A percentile compares a stretch with the other conserved stretches of the same genome.
These are phyloP conservation scores for Mycena filopes DNA, from an alignment of 768 basidiomycete species.

Conservation along the genomic window DNA sequence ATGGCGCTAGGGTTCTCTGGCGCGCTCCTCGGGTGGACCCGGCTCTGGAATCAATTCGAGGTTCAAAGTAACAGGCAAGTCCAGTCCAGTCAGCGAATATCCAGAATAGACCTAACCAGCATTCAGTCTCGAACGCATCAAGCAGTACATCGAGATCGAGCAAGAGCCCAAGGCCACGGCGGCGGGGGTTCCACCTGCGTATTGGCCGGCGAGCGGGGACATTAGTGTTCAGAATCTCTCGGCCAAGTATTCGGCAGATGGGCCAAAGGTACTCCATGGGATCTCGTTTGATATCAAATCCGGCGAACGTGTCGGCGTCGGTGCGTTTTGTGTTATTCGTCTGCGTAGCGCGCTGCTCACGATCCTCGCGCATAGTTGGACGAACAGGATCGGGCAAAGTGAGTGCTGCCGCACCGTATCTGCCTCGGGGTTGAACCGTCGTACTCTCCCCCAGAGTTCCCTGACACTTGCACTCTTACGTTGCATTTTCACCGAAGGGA, in stretches of 20 bases:
- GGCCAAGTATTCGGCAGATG: slow-evolving; percentile 49
- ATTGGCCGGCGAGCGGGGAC: slow-evolving; percentile 60
- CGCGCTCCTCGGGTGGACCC: slow-evolving; percentile 50
- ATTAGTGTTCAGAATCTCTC: slow-evolving; percentile 54
- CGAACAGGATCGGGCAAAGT: slow-evolving; percentile 38
- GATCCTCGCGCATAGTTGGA: slow-evolving; percentile 35
- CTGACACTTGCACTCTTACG: slow-evolving; percentile 51
- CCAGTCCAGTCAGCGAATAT: slow-evolving; percentile 19
- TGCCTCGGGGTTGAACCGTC: background rate
- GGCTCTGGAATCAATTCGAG: slow-evolving; percentile 40
- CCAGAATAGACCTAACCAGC: slow-evolving; percentile 48
- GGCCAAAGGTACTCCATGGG: slow-evolving; percentile 15
- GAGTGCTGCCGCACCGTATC: background rate
- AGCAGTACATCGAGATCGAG: slow-evolving; percentile 52
- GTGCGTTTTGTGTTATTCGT: slow-evolving; percentile 5
- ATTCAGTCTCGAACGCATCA: slow-evolving; percentile 36
- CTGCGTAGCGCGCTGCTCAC: background rate
- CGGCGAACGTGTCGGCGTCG: slow-evolving; percentile 59
- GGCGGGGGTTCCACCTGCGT: slow-evolving; percentile 54
- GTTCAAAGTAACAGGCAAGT: slow-evolving; percentile 36
- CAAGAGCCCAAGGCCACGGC: slow-evolving; percentile 47
- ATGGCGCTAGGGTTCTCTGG: slow-evolving; percentile 56
- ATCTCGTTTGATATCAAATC: slow-evolving; percentile 52
- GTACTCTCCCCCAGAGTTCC: slow-evolving; percentile 43
- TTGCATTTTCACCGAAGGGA: slow-evolving; percentile 44